Conservation (phyloP, 1,139 yeast genomes). For the Magnusiomyces magnusii region DNA sequence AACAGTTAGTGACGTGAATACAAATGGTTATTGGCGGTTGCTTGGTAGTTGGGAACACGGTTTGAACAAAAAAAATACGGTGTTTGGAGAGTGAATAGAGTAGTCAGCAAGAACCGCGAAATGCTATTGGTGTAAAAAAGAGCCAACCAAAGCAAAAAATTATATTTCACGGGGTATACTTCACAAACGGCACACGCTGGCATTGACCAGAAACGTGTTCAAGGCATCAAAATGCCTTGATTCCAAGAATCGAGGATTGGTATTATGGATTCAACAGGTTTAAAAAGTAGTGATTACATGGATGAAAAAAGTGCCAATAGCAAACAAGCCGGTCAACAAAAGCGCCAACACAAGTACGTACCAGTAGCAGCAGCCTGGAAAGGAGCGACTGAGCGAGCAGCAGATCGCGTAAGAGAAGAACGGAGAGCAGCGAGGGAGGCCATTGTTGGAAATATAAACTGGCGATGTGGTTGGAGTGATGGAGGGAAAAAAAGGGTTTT, state of each 20-base stretch:
- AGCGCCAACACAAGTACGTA: slow-evolving; percentile 6
- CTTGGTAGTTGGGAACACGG: neutral
- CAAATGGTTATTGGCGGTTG: no score
- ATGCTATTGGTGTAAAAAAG: neutral
- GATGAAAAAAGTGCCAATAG: no score
- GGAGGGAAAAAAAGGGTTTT: neutral
- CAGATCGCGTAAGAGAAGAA: slow-evolving; percentile 15
- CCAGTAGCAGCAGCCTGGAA: slow-evolving; percentile 14
- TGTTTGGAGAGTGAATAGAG: neutral
- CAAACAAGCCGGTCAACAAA: neutral
- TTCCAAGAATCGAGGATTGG: neutral
- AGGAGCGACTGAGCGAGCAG: slow-evolving; percentile 13
- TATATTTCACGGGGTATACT: no score
- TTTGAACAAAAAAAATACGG: neutral
- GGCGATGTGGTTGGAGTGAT: neutral
- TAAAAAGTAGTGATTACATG: no score
- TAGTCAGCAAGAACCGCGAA: neutral
- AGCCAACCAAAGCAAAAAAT: neutral
- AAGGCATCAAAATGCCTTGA: neutral
- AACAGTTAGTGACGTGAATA: neutral
- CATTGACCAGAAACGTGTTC: no score
- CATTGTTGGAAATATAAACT: slow-evolving; percentile 8
- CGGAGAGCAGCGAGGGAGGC: slow-evolving; percentile 16
- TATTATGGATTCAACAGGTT: neutral
- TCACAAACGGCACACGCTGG: no score